phyloP scores from a whole-genome alignment of 257 asterid genomes.

The Solanum ossicruentum region DNA sequence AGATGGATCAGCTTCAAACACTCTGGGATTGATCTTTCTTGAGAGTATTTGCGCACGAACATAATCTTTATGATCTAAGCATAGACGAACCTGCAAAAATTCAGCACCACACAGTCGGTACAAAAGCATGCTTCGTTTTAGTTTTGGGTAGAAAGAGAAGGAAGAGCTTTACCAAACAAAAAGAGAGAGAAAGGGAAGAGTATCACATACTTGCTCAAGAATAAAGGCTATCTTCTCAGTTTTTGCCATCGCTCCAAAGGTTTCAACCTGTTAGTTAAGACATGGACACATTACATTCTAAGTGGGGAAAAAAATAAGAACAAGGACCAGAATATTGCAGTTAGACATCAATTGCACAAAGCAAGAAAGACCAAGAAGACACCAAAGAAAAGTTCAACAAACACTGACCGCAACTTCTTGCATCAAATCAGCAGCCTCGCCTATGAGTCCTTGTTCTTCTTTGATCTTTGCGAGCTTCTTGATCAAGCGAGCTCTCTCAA shows the following conservation, averaged over 20 bases:
- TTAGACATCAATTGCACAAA: not conserved
- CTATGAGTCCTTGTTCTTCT: constrained; percentile 82
- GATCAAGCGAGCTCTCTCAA: constrained; percentile 91
- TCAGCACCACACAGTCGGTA: not conserved
- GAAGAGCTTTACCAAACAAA: not conserved
- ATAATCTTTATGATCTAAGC: constrained; percentile 87
- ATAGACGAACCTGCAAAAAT: constrained; percentile 74
- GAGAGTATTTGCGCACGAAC: constrained; percentile 98
- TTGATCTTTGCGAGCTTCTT: constrained; percentile 86
- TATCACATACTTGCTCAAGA: constrained; percentile 73
- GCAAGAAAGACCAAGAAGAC: not conserved
- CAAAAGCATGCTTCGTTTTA: not conserved
- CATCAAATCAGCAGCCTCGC: constrained; percentile 98
- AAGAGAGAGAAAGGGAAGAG: not conserved
- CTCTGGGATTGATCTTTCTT: constrained; percentile 88
- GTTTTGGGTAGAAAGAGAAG: not conserved
- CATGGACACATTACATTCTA: not conserved
- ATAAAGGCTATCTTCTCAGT: constrained; percentile 95
- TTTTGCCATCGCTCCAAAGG: constrained; percentile 99
- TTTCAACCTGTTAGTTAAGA: constrained; percentile 53
- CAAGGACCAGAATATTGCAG: not conserved
- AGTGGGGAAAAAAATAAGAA: not conserved
- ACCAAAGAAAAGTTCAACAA: not conserved
- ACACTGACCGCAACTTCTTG: constrained; percentile 95
- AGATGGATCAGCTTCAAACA: constrained; percentile 76